Conservation (phyloP, 768 basidiomycete species). For the Russula sp. region DNA sequence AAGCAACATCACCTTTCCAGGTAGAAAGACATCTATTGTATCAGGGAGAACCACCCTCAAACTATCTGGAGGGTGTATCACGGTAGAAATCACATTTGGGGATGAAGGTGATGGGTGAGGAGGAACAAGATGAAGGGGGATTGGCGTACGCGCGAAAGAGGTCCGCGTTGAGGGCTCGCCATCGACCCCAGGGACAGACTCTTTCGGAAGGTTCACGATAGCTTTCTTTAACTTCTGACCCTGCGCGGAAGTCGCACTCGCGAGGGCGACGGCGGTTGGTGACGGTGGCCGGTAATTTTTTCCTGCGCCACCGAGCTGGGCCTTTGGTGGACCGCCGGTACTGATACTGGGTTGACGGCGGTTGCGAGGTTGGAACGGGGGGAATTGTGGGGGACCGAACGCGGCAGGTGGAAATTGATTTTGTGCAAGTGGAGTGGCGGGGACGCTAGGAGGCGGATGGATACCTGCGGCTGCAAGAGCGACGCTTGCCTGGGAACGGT, state of each 20-base stretch:
- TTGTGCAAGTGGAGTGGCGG: conserved; percentile 58
- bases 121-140: conserved; percentile 41
- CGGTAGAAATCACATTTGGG: conserved; percentile 46
- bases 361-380: conserved; percentile 48
- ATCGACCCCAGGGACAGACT: conserved; percentile 45
- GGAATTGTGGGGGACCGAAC: conserved; percentile 42
- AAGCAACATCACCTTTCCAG: conserved; percentile 59
- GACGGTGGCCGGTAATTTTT: conserved; percentile 72
- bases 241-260: conserved; percentile 5
- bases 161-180: conserved; percentile 45
- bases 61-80: conserved; percentile 62
- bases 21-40: conserved; percentile 77
- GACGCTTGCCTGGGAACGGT: conserved; percentile 59
- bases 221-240: conserved; percentile 61
- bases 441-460: conserved; percentile 52
- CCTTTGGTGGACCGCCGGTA: conserved; percentile 87
- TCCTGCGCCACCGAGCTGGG: conserved; percentile 73
- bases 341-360: conserved; percentile 64
- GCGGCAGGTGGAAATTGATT: conserved; percentile 55
- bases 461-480: conserved; percentile 62
- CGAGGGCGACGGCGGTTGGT: conserved; percentile 38
- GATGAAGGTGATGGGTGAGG: conserved; percentile 33
- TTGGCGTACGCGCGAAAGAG: conserved; percentile 61
- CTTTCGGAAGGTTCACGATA: conserved; percentile 69
- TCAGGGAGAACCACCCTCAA: conserved; percentile 58